A percentile compares a stretch with the other conserved stretches of the same genome.
Conservation (phyloP, 2,329 filamentous ascomycete genomes). For the Salinomyces thailandicus region DNA sequence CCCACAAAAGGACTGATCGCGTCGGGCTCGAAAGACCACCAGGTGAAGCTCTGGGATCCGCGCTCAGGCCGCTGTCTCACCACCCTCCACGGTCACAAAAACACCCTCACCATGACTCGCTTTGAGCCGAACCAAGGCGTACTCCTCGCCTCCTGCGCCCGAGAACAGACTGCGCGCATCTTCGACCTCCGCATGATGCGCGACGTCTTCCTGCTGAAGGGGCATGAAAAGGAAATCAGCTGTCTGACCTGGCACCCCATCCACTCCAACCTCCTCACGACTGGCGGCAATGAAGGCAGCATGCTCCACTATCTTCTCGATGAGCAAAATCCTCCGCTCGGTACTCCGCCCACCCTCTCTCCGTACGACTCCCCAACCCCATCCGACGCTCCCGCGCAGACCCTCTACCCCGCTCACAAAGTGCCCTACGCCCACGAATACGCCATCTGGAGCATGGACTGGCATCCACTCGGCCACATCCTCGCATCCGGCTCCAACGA, state of each 20-base stretch:
- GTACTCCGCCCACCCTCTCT: constrained; percentile 59
- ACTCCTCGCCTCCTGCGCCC: constrained; percentile 81
- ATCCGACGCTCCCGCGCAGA: constrained; percentile 67
- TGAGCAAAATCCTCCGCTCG: constrained; percentile 75
- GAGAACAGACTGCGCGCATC: constrained; percentile 84
- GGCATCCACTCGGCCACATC: constrained; percentile 93
- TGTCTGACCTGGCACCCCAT: constrained; percentile 90
- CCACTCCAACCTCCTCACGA: constrained; percentile 79
- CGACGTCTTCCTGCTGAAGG: constrained; percentile 84
- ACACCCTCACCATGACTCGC: constrained; percentile 83
- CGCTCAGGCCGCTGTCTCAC: constrained; percentile 80
- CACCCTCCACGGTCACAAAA: constrained; percentile 93
- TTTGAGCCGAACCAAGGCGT: constrained; percentile 80
- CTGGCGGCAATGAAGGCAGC: constrained; percentile 79
- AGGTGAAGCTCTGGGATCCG: constrained; percentile 98
- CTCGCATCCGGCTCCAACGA: constrained; percentile 94
- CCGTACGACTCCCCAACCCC: constrained; percentile 81
- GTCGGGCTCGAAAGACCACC: constrained; percentile 93
- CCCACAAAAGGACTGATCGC: constrained; percentile 87
- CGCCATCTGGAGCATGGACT: constrained; percentile 94
- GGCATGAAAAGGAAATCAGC: constrained; percentile 92
- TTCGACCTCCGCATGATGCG: constrained; percentile 98
- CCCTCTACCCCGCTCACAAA: constrained; percentile 85
- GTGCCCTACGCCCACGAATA: constrained; percentile 84
- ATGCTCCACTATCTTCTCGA: constrained; percentile 93